phyloP scores from a whole-genome alignment of 1,284 basidiomycete genomes.

The Papiliotrema nemorosa region DNA sequence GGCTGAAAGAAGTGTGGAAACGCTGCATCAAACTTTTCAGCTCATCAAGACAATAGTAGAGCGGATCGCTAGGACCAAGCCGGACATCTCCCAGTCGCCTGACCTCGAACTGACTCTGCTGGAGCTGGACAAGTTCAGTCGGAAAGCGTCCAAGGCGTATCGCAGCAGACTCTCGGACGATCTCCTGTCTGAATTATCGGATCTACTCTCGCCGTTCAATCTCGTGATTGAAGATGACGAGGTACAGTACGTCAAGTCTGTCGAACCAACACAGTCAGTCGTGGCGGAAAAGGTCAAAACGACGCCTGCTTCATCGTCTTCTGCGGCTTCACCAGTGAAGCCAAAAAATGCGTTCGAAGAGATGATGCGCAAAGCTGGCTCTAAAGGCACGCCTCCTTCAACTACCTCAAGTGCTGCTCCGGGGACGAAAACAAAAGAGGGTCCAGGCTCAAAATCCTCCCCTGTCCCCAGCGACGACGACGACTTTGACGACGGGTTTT shows the following conservation, averaged over 20 bases:
- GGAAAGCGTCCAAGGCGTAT: conserved; percentile 37
- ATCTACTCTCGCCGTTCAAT: conserved; percentile 42
- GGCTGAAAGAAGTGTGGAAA: conserved; percentile 56
- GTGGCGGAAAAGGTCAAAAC: no score
- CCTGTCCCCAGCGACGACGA: conserved; percentile 15
- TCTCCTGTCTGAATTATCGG: conserved; percentile 46
- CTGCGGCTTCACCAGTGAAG: neutral
- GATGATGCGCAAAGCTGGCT: conserved; percentile 42
- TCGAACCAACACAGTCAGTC: neutral
- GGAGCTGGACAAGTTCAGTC: conserved; percentile 47
- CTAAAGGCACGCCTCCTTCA: conserved; percentile 9
- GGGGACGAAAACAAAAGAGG: no score
- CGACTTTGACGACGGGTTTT: conserved; percentile 35
- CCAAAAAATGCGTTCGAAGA: conserved; percentile 44
- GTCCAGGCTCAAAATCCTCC: no score
- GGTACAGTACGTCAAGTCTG: conserved; percentile 31
- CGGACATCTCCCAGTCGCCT: conserved; percentile 26
- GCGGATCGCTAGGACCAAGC: conserved; percentile 45
- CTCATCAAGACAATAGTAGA: conserved; percentile 72
- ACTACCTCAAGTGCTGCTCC: conserved; percentile 6
- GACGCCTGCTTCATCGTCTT: neutral
- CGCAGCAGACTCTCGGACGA: conserved; percentile 45
- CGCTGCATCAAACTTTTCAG: conserved; percentile 79
- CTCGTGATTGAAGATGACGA: conserved; percentile 40
- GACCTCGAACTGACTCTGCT: conserved; percentile 28